Conservation (phyloP, 768 basidiomycete species). For the Boletus huronensis region DNA sequence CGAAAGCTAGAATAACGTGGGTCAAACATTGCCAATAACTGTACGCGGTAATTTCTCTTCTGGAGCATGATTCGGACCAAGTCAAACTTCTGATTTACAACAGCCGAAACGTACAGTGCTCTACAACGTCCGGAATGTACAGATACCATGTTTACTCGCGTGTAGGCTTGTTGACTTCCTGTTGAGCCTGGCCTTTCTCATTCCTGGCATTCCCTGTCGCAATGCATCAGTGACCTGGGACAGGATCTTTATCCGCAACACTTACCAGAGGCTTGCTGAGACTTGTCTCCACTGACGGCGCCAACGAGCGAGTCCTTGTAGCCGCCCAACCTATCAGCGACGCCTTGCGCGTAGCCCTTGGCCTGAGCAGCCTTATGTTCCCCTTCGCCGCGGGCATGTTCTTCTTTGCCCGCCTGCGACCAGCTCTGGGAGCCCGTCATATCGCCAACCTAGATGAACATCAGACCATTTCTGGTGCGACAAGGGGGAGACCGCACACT, state of each 20-base stretch:
- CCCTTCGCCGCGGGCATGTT: constrained; percentile 46
- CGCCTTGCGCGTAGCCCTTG: constrained; percentile 50
- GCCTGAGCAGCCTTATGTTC: constrained; percentile 46
- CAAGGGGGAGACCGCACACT: constrained; percentile 19
- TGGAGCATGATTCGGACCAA: neutral
- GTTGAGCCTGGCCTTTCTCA: constrained; percentile 54
- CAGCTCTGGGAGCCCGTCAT: constrained; percentile 40
- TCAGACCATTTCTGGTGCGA: neutral
- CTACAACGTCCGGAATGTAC: neutral
- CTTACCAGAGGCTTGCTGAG: constrained; percentile 48
- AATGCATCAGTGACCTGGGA: neutral
- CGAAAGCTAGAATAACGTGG: no score
- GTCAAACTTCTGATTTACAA: neutral
- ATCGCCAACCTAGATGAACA: constrained; percentile 37
- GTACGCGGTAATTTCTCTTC: neutral
- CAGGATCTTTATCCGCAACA: neutral
- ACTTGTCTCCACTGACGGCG: constrained; percentile 52
- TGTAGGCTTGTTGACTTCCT: constrained; percentile 46
- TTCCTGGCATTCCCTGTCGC: constrained; percentile 47
- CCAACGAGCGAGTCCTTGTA: constrained; percentile 55
- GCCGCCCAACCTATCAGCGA: constrained; percentile 41
- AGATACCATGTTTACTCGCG: neutral
- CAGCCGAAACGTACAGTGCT: neutral
- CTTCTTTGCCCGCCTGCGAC: constrained; percentile 45
- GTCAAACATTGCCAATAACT: neutral